Base-by-base conservation (phyloP, 495 filamentous ascomycete species). In the Annulohypoxylon bovei region DNA sequence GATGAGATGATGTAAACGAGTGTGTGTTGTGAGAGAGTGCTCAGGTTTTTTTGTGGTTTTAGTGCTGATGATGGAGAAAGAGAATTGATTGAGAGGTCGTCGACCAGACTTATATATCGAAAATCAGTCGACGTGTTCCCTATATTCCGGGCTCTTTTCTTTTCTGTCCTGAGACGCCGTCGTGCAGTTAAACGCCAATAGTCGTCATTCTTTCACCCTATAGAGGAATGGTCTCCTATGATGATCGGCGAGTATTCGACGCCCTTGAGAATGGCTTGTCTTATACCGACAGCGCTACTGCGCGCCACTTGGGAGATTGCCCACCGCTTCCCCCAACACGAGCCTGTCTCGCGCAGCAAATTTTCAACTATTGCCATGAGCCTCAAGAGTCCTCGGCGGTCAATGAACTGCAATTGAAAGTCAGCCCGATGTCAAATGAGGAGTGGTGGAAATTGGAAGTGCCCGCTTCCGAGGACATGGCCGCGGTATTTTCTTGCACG, bases 261-360 rank as follows among this genome's bases (percentile, higher is more conserved):
- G 46, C 58, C 39, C 70, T 72, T 62, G 63, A 74, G 67, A 75
- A 75, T 75, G 75, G 57, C 46, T 63, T 77, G 75, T 75, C 75
- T 69, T 44, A 69, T 70, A 62, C 57, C 47, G 12, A 52, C 54
- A 42, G 56, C 71, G 35, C 67, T 73, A 72, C 70, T 68, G 61
- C 14, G 42, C 70, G 65, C 70, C 70, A 72, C 70, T 22, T 4
- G 32, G 25, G 22, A 23, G 46, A 68, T 68, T 56, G 22, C n/a
- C n/a, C 53, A 40, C 40, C 53, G 50, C 6, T 47, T 1, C 30
- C 9, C 44, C 54, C 32, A 33, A 37, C 53, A 16, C 25, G 16
- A 25, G 18, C 35, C n/a, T 32, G 39, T 52, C 5, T 56, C n/a
- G 35, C 20, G 42, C 33, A 25, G 49, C 14, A 35, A 32, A 52